A percentile compares a stretch with the other conserved stretches of the same genome.
Evolutionary conservation across 1,139 yeast genomes (phyloP).

Genomic region (Scheffersomyces parashehatae): DNA sequence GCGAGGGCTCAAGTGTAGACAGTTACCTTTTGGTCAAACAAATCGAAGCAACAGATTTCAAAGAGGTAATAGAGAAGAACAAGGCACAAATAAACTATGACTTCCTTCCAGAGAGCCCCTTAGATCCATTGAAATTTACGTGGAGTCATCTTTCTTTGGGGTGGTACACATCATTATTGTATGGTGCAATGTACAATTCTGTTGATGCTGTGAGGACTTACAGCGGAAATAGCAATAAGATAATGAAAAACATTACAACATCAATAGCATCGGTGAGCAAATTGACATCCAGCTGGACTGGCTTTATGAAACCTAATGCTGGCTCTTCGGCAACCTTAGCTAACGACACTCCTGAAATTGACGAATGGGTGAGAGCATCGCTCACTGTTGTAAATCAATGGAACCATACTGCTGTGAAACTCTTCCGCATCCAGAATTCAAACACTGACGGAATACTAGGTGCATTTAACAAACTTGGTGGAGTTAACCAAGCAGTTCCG

Average conservation of each 20-base stretch:
- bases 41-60: constrained; percentile 38
- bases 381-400: constrained; percentile 51
- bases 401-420: constrained; percentile 60
- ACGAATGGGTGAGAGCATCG: constrained; percentile 26
- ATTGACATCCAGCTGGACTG: constrained; percentile 44
- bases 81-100: constrained; percentile 31
- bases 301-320: constrained; percentile 18
- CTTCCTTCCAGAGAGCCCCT: constrained; percentile 35
- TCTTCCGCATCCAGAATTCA: constrained; percentile 56
- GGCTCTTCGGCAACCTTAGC: not conserved
- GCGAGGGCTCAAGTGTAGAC: constrained; percentile 24
- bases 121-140: constrained; percentile 53
- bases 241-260: constrained; percentile 38
- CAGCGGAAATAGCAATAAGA: constrained; percentile 27
- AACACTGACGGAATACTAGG: constrained; percentile 27
- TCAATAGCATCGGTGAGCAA: constrained; percentile 48
- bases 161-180: constrained; percentile 73
- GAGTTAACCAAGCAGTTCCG: constrained; percentile 23
- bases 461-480: constrained; percentile 33
- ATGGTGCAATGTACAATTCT: constrained; percentile 62
- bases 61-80: constrained; percentile 17
- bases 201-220: constrained; percentile 25
- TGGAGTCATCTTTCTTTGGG: constrained; percentile 71
- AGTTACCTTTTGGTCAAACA: constrained; percentile 37
- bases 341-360: constrained; percentile 7